Conservation (phyloP, 2,329 filamentous ascomycete species). For the Botryotinia narcissicola region DNA sequence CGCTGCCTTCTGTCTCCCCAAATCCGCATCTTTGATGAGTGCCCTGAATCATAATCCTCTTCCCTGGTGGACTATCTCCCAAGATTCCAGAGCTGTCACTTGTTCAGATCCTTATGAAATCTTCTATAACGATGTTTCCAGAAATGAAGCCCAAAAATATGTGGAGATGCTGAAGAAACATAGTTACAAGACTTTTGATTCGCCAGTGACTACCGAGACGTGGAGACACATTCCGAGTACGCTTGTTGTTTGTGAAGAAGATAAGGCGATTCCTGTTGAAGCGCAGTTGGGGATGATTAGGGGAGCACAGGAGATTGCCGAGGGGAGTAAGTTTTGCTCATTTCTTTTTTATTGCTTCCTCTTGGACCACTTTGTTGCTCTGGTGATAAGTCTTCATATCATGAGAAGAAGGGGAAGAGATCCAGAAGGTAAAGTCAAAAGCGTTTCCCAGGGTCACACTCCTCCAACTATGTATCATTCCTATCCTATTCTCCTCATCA, state of each 20-base stretch:
- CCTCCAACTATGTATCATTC: neutral
- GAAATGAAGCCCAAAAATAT: slow-evolving; percentile 27
- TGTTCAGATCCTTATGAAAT: slow-evolving; percentile 28
- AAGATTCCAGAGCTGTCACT: slow-evolving; percentile 21
- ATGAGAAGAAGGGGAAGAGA: neutral
- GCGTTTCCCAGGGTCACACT: neutral
- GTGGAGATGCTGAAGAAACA: slow-evolving; percentile 34
- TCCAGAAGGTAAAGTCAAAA: neutral
- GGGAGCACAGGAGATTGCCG: slow-evolving; percentile 17
- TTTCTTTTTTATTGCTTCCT: neutral
- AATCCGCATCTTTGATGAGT: slow-evolving; percentile 25
- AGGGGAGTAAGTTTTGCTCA: neutral
- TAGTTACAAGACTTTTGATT: slow-evolving; percentile 33
- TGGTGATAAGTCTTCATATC: neutral
- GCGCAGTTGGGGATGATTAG: slow-evolving; percentile 42
- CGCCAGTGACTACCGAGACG: slow-evolving; percentile 37
- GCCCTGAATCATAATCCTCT: slow-evolving; percentile 19
- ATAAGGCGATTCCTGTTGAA: slow-evolving; percentile 40
- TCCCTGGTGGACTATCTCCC: slow-evolving; percentile 25
- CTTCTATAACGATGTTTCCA: slow-evolving; percentile 41
- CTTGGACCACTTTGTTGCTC: slow-evolving; percentile 26
- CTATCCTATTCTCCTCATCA: neutral
- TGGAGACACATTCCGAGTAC: slow-evolving; percentile 43
- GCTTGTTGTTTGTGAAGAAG: slow-evolving; percentile 43
- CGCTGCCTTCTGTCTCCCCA: slow-evolving; percentile 25